Conservation (phyloP, 2,329 filamentous ascomycete genomes). For the Fusarium mangiferae region DNA sequence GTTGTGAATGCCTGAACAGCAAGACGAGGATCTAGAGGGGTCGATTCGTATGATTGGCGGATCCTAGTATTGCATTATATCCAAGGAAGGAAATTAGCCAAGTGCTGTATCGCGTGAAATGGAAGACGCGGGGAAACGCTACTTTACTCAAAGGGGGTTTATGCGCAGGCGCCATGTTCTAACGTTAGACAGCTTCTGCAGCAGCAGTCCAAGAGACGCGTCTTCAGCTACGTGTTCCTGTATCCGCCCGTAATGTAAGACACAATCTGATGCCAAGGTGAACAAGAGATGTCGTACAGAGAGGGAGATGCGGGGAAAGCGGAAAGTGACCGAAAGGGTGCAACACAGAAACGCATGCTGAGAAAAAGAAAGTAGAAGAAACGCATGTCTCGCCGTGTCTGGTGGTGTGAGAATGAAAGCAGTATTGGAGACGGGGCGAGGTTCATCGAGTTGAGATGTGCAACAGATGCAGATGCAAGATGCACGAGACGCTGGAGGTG, state of each 20-base stretch:
- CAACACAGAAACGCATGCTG: not conserved
- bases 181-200: not conserved
- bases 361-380: not conserved
- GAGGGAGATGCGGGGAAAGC: slow-evolving; percentile 10
- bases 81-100: not conserved
- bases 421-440: not conserved
- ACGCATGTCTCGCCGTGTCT: not conserved
- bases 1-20: not conserved
- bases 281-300: not conserved
- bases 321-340: slow-evolving; percentile 29
- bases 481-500: slow-evolving; percentile 9
- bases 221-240: not conserved
- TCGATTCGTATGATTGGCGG: slow-evolving; percentile 11
- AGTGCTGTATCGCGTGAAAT: slow-evolving; percentile 1
- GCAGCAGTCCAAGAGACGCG: not conserved
- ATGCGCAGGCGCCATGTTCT: not conserved
- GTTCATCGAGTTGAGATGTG: slow-evolving; percentile 8
- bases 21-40: not conserved
- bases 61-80: not conserved
- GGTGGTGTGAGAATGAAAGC: slow-evolving; percentile 14
- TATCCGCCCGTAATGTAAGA: not conserved
- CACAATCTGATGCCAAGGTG: not conserved
- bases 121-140: slow-evolving; percentile 12
- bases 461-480: slow-evolving; percentile 16
- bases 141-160: not conserved